A percentile compares a stretch with the other conserved stretches of the same genome.
phyloP scores from a whole-genome alignment of 371 early-diverging fungal genomes.

The Apophysomyces trapeziformis region DNA sequence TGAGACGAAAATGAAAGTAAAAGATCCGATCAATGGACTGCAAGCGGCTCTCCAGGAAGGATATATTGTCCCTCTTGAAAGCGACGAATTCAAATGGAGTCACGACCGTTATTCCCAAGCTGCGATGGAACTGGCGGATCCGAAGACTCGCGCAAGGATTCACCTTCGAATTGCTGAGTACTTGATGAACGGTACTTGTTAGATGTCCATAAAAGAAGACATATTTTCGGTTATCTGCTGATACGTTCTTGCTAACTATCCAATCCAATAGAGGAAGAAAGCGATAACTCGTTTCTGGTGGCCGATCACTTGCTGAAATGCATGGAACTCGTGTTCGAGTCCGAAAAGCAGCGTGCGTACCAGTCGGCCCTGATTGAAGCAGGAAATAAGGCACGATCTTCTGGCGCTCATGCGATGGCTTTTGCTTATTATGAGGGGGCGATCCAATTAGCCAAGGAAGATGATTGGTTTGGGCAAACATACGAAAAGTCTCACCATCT shows the following conservation, averaged over 20 bases:
- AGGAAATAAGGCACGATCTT: conserved; percentile 37
- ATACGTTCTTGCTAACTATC: background rate
- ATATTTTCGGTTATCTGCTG: too few relatives aligned
- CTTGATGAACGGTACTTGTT: conserved; percentile 25
- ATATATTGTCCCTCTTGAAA: conserved; percentile 43
- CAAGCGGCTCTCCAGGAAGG: conserved; percentile 54
- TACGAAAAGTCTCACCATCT: conserved; percentile 32
- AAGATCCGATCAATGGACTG: conserved; percentile 47
- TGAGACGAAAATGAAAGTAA: background rate
- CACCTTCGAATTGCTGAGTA: conserved; percentile 45
- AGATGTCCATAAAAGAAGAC: background rate
- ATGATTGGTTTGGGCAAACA: conserved; percentile 25
- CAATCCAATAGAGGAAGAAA: conserved; percentile 21
- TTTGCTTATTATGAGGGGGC: conserved; percentile 39
- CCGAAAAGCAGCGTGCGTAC: conserved; percentile 28
- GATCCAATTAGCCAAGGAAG: conserved; percentile 22
- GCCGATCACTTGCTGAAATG: conserved; percentile 50
- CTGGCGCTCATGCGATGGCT: conserved; percentile 51
- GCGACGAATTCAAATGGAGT: conserved; percentile 50
- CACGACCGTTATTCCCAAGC: conserved; percentile 55
- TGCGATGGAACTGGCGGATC: conserved; percentile 49
- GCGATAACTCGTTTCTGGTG: conserved; percentile 33
- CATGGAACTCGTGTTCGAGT: conserved; percentile 20
- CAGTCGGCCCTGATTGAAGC: conserved; percentile 36
- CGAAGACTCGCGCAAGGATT: conserved; percentile 35